phyloP scores from a whole-genome alignment of 1,139 yeast genomes.

The Yamadazyma trypodendri region DNA sequence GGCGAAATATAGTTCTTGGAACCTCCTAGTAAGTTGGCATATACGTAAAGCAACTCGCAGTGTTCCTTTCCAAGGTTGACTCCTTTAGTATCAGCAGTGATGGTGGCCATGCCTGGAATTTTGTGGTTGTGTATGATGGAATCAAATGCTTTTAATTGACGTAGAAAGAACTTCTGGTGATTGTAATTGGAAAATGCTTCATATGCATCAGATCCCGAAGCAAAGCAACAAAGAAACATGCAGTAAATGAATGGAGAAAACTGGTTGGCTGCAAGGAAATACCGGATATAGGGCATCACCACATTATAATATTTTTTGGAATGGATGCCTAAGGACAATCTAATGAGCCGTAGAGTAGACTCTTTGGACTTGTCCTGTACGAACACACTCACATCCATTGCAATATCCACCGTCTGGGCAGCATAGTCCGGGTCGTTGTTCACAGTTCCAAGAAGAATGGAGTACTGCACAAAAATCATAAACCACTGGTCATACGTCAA shows the following conservation, averaged over 20 bases:
- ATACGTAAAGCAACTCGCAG: slow-evolving; percentile 71
- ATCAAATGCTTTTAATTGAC: slow-evolving; percentile 89
- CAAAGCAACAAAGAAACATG: slow-evolving; percentile 64
- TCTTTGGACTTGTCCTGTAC: slow-evolving; percentile 56
- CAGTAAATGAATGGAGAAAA: slow-evolving; percentile 70
- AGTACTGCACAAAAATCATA: slow-evolving; percentile 73
- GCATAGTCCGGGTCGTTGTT: slow-evolving; percentile 68
- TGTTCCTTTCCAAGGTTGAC: slow-evolving; percentile 50
- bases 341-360: slow-evolving; percentile 59
- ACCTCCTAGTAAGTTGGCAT: slow-evolving; percentile 78
- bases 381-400: slow-evolving; percentile 76
- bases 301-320: slow-evolving; percentile 49
- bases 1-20: slow-evolving; percentile 82
- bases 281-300: slow-evolving; percentile 56
- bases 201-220: slow-evolving; percentile 59
- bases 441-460: slow-evolving; percentile 61
- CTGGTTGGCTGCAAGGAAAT: slow-evolving; percentile 64
- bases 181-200: slow-evolving; percentile 70
- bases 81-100: slow-evolving; percentile 45
- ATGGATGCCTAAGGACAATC: slow-evolving; percentile 61
- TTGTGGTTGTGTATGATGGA: slow-evolving; percentile 51
- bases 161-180: slow-evolving; percentile 83
- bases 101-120: slow-evolving; percentile 77
- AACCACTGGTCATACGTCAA: slow-evolving; percentile 81
- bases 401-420: slow-evolving; percentile 65